Percentiles rank a stretch among this genome's conserved stretches.
phyloP scores from a whole-genome alignment of 768 basidiomycete species.

The Ramaria sp. region DNA sequence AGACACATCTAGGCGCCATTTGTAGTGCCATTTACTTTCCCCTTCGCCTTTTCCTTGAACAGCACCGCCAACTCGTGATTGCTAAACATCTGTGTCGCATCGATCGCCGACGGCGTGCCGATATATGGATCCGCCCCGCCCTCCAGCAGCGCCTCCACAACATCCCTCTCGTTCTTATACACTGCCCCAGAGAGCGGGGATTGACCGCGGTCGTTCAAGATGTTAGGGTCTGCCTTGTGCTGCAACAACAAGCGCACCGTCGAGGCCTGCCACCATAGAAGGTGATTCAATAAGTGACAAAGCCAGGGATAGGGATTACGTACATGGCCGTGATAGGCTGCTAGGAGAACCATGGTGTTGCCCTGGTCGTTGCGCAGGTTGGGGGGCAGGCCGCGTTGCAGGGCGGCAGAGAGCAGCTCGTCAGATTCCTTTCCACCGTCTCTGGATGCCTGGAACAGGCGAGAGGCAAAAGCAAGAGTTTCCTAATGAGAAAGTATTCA shows the following conservation, averaged over 20 bases:
- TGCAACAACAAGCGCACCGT: slow-evolving; percentile 43
- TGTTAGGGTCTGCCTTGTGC: slow-evolving; percentile 54
- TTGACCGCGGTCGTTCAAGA: slow-evolving; percentile 61
- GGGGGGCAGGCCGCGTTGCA: slow-evolving; percentile 58
- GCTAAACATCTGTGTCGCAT: slow-evolving; percentile 59
- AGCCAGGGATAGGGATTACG: background rate
- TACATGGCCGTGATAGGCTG: slow-evolving; percentile 58
- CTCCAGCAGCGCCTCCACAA: slow-evolving; percentile 44
- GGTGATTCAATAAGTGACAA: background rate
- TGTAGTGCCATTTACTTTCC: background rate
- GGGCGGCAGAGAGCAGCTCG: slow-evolving; percentile 42
- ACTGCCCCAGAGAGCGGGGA: slow-evolving; percentile 69
- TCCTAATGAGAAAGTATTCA: slow-evolving; percentile 10
- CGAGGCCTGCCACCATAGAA: slow-evolving; percentile 15
- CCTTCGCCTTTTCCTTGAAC: slow-evolving; percentile 17
- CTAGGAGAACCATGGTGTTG: slow-evolving; percentile 72
- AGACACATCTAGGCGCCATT: background rate
- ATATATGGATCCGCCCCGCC: slow-evolving; percentile 49
- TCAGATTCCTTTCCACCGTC: slow-evolving; percentile 30
- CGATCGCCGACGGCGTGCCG: slow-evolving; percentile 59
- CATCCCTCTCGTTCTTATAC: slow-evolving; percentile 59
- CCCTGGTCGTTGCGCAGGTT: slow-evolving; percentile 72
- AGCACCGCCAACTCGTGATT: slow-evolving; percentile 43
- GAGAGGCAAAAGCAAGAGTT: slow-evolving; percentile 43
- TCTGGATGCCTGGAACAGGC: slow-evolving; percentile 70